Evolutionary conservation across 176 grass and related monocot species (phyloP).

Genomic region (bread wheat (Triticum aestivum)): IWGSC_CS_RefSeq_v2.1 NC_057798.1:42755991-42756490

Average conservation of each 20-base stretch:
- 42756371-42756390: background rate
- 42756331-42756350: slow-evolving; percentile 11
- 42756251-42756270: background rate
- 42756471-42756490: background rate
- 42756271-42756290: background rate
- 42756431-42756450: background rate
- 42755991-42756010: no score
- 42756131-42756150: no score
- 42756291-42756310: background rate
- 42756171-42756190: background rate
- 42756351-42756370: background rate
- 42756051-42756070: no score
- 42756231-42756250: background rate
- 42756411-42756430: background rate
- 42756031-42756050: no score
- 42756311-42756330: slow-evolving; percentile 9
- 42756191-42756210: slow-evolving; percentile 6
- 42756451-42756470: background rate
- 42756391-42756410: slow-evolving; percentile 4
- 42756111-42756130: no score
- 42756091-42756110: no score
- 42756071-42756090: background rate
- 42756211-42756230: background rate
- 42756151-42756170: background rate
- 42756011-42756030: no score